These are phyloP conservation scores for Pseudocercospora fijiensis DNA, from an alignment of 2,329 filamentous ascomycete genomes.

Conservation along the genomic window DNA sequence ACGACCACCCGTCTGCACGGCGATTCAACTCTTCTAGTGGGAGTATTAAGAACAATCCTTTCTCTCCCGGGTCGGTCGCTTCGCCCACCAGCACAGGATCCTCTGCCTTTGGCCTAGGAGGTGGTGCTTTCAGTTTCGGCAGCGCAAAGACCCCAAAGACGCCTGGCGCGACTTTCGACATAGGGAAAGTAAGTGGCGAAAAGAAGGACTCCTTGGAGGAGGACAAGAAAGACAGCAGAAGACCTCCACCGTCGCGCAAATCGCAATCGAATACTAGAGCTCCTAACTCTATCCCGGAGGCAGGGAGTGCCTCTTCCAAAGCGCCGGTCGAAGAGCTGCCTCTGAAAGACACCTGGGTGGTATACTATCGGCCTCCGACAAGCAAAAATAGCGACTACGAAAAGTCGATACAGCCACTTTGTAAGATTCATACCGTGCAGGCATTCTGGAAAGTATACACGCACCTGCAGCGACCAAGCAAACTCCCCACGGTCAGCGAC, in stretches of 20 bases:
- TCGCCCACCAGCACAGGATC: constrained; percentile 76
- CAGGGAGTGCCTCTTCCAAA: constrained; percentile 29
- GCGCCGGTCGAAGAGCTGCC: constrained; percentile 47
- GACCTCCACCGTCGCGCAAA: constrained; percentile 30
- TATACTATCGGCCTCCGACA: constrained; percentile 96
- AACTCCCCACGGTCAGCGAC: constrained; percentile 86
- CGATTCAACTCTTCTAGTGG: constrained; percentile 71
- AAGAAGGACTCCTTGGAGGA: constrained; percentile 60
- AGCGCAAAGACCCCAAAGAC: constrained; percentile 77
- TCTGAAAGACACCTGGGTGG: constrained; percentile 86
- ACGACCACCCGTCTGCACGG: constrained; percentile 62
- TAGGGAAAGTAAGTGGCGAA: constrained; percentile 61
- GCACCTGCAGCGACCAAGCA: constrained; percentile 85
- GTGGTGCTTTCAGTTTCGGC: constrained; percentile 95
- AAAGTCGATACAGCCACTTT: constrained; percentile 88
- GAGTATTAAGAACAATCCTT: constrained; percentile 74
- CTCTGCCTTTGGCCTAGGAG: constrained; percentile 89
- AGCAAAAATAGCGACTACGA: constrained; percentile 98
- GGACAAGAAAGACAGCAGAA: constrained; percentile 31
- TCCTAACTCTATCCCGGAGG: constrained; percentile 17
- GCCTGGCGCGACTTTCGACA: constrained; percentile 73
- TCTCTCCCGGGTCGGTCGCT: constrained; percentile 58
- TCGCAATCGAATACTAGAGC: constrained; percentile 28
- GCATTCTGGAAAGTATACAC: constrained; percentile 88
- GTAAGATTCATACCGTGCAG: constrained; percentile 76